These are phyloP conservation scores for Oryza glumipatula DNA, from an alignment of 176 grass and related monocot species.

Conservation along the genomic window DNA sequence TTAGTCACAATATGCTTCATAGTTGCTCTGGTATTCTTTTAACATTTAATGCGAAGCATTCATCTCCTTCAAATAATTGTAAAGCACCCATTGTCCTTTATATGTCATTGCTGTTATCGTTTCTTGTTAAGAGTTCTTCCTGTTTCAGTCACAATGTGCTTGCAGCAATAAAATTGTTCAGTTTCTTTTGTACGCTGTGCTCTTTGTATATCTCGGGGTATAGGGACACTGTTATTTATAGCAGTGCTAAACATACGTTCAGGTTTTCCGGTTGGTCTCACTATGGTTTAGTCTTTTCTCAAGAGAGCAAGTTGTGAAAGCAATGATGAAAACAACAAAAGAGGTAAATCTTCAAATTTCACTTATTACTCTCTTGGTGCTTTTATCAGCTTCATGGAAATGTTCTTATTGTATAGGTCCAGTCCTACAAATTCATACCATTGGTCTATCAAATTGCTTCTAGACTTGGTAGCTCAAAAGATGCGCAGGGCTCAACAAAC, in stretches of 20 bases:
- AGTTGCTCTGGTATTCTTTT: not conserved
- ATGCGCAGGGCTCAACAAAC: constrained; percentile 73
- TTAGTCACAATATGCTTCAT: not conserved
- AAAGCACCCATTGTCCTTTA: not conserved
- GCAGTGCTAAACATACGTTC: constrained; percentile 34
- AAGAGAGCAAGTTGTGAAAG: constrained; percentile 72
- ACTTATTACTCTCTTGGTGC: constrained; percentile 30
- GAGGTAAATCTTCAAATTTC: constrained; percentile 51
- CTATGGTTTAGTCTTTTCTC: constrained; percentile 95
- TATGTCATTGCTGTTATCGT: constrained; percentile 15
- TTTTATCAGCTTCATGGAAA: constrained; percentile 35
- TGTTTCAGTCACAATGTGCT: not conserved
- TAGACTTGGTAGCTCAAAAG: constrained; percentile 92
- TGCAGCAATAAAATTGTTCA: not conserved
- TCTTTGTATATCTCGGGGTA: not conserved
- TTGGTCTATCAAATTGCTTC: constrained; percentile 97
- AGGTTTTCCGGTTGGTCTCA: constrained; percentile 91
- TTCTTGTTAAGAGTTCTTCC: constrained; percentile 15
- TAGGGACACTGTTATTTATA: constrained; percentile 9
- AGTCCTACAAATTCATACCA: constrained; percentile 91
- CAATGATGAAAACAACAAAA: constrained; percentile 80
- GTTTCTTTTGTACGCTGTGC: not conserved
- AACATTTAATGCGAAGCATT: not conserved
- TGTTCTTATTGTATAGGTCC: constrained; percentile 62
- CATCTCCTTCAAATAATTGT: not conserved